A percentile compares a stretch with the other conserved stretches of the same genome.
phyloP scores from a whole-genome alignment of 1,284 basidiomycete genomes.

The Naganishia liquefaciens region DNA sequence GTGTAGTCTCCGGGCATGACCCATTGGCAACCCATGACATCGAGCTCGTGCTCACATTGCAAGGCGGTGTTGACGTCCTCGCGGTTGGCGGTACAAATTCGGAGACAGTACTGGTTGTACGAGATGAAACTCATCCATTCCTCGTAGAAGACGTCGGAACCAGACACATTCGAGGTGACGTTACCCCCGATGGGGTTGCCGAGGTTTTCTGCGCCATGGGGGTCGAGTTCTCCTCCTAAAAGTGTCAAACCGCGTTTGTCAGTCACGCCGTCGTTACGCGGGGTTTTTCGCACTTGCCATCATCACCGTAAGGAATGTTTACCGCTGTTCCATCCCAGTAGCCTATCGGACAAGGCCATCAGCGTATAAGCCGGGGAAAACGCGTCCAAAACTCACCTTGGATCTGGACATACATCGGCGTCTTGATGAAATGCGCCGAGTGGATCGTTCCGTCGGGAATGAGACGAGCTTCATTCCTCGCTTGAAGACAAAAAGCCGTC shows the following conservation, averaged over 20 bases:
- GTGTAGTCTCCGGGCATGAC: conserved; percentile 56
- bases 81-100: conserved; percentile 53
- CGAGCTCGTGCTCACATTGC: conserved; percentile 52
- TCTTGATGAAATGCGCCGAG: conserved; percentile 57
- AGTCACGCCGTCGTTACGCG: background rate
- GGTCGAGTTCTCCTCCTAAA: conserved; percentile 55
- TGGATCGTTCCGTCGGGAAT: conserved; percentile 18
- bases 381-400: conserved; percentile 35
- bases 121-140: conserved; percentile 59
- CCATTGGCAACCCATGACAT: conserved; percentile 55
- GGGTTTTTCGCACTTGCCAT: conserved; percentile 37
- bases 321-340: conserved; percentile 55
- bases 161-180: conserved; percentile 58
- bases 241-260: background rate
- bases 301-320: conserved; percentile 53
- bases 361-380: too few species aligned
- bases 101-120: conserved; percentile 53
- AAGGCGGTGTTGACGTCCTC: conserved; percentile 35
- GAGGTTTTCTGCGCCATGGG: conserved; percentile 53
- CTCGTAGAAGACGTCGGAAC: conserved; percentile 57
- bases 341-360: conserved; percentile 23
- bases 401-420: conserved; percentile 58
- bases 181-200: conserved; percentile 61
- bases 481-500: conserved; percentile 33
- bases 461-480: conserved; percentile 35